A percentile compares a stretch with the other conserved stretches of the same genome.
Evolutionary conservation across 495 filamentous ascomycete genomes (phyloP).

Genomic region (Cercophora sp.): DNA sequence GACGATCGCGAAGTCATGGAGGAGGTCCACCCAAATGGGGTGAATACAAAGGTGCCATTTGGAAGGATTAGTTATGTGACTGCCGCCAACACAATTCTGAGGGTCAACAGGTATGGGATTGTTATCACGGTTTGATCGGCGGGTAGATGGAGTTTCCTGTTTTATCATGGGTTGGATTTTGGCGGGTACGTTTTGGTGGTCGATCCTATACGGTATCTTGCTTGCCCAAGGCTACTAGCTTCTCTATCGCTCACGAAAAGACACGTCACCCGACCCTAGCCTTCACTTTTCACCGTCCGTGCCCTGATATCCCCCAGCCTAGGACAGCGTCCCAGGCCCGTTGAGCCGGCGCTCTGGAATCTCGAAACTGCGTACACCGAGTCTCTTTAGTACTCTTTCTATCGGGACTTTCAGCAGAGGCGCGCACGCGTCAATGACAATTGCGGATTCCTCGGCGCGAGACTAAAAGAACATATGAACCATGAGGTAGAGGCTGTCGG

Average conservation of each 20-base stretch:
- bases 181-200: too few relatives aligned
- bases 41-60: background rate
- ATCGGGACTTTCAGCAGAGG: background rate
- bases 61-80: background rate
- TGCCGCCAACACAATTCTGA: background rate
- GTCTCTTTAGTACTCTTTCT: background rate
- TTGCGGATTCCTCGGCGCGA: background rate
- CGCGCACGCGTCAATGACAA: conserved; percentile 3
- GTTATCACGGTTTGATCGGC: too few relatives aligned
- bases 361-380: background rate
- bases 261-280: too few relatives aligned
- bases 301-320: too few relatives aligned
- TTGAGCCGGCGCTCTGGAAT: background rate
- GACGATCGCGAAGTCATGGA: background rate
- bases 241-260: too few relatives aligned
- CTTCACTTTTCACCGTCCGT: too few relatives aligned
- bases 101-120: background rate
- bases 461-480: conserved; percentile 5
- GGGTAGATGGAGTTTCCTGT: too few relatives aligned
- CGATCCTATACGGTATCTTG: too few relatives aligned
- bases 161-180: too few relatives aligned
- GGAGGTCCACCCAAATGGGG: background rate
- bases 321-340: too few relatives aligned
- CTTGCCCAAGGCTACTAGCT: too few relatives aligned
- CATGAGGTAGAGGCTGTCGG: background rate